Conservation (phyloP, 1,139 yeast species). For the Pneumocystis sp. region DNA sequence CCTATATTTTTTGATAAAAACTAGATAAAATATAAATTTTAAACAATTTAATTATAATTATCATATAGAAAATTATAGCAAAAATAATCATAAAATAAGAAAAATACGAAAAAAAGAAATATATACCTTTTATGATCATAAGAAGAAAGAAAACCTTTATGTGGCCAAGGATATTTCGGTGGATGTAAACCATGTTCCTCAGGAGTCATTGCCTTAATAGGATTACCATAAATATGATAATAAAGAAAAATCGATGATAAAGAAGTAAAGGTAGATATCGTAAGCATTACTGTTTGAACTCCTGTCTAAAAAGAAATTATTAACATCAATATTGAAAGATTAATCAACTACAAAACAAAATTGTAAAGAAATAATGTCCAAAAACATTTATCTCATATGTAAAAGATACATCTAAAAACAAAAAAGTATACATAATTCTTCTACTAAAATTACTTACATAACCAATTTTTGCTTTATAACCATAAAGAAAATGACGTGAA, state of each 20-base stretch:
- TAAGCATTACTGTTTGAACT: conserved; percentile 12
- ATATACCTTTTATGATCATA: conserved; percentile 60
- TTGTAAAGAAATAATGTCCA: background rate
- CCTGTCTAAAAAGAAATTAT: background rate
- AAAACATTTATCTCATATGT: background rate
- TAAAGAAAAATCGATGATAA: conserved; percentile 26
- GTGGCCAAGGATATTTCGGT: conserved; percentile 87
- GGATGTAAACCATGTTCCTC: conserved; percentile 98
- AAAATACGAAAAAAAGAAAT: conserved; percentile 24
- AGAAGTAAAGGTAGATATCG: conserved; percentile 17
- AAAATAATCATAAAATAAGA: conserved; percentile 18
- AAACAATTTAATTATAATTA: background rate
- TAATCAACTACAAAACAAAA: background rate
- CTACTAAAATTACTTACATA: background rate
- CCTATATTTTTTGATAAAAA: background rate
- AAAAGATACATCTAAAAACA: too few species aligned
- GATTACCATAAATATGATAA: conserved; percentile 51
- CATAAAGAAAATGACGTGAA: background rate
- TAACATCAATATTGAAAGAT: background rate
- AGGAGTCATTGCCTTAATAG: conserved; percentile 94
- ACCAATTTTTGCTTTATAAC: background rate
- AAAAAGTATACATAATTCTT: background rate
- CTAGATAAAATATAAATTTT: background rate
- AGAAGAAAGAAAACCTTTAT: conserved; percentile 71
- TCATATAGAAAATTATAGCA: background rate